phyloP scores from a whole-genome alignment of 768 basidiomycete genomes.

The Neoboletus magnificus region DNA sequence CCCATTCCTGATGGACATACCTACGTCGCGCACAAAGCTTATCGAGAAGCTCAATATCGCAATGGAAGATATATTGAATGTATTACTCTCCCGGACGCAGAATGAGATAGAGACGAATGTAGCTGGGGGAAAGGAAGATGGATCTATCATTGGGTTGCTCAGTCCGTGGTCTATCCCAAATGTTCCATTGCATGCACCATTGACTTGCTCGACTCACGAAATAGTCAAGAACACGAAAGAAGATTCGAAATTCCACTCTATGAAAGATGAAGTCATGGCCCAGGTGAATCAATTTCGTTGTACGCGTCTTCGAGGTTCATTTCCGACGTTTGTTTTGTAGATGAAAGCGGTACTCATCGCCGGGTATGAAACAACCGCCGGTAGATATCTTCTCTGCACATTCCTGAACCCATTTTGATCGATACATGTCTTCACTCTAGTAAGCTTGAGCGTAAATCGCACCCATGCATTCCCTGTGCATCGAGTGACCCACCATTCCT shows the following conservation, averaged over 20 bases:
- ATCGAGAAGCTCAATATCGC: background rate
- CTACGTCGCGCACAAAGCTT: background rate
- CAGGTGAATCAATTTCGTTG: slow-evolving; percentile 10
- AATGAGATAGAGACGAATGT: slow-evolving; percentile 26
- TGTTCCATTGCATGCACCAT: slow-evolving; percentile 4
- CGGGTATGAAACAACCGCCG: slow-evolving; percentile 21
- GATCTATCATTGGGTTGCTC: slow-evolving; percentile 22
- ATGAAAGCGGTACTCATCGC: slow-evolving; percentile 17
- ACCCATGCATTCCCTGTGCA: too few relatives aligned
- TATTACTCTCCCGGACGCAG: background rate
- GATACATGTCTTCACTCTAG: background rate
- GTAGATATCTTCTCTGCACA: slow-evolving; percentile 3
- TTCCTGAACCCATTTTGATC: background rate
- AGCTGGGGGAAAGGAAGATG: slow-evolving; percentile 18
- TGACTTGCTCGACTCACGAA: background rate
- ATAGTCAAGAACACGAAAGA: slow-evolving; percentile 36
- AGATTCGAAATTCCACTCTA: slow-evolving; percentile 22
- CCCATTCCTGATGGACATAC: background rate
- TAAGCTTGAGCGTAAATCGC: slow-evolving; percentile 6
- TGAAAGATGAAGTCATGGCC: slow-evolving; percentile 26
- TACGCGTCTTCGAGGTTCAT: background rate
- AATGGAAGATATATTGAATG: background rate
- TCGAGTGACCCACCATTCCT: too few relatives aligned
- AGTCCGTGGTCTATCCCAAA: slow-evolving; percentile 14
- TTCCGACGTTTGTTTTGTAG: background rate